Evolutionary conservation across 73 alveolate species (phyloP).

Genomic region (Symbiodinium pilosum): DNA sequence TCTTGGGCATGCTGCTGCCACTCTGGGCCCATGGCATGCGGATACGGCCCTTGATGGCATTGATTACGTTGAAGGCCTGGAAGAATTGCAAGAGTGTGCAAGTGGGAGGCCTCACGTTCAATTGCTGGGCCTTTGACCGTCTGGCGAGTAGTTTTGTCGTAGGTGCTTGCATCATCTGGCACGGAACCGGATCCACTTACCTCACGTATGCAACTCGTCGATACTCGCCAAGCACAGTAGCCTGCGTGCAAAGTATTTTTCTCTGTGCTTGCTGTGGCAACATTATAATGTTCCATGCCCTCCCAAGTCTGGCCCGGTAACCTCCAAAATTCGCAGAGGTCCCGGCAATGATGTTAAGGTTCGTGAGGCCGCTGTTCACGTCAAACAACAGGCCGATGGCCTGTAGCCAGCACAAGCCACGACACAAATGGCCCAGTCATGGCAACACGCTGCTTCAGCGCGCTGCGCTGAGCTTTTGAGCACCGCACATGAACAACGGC

Average conservation of each 20-base stretch:
- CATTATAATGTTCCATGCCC: too few species aligned
- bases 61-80: constrained; percentile 61
- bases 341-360: constrained; percentile 54
- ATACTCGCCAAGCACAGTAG: background rate
- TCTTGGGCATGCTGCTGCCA: background rate
- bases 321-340: background rate
- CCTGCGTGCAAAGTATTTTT: too few species aligned
- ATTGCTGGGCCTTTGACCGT: constrained; percentile 1
- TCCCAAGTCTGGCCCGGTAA: too few species aligned
- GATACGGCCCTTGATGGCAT: constrained; percentile 68
- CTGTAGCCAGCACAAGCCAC: too few species aligned
- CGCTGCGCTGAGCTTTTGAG: too few species aligned
- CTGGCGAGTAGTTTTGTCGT: constrained; percentile 81
- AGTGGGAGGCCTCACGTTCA: too few species aligned
- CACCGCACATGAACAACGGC: constrained; percentile 50
- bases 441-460: too few species aligned
- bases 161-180: constrained; percentile 91
- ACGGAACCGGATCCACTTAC: constrained; percentile 83
- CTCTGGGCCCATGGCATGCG: background rate
- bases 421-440: too few species aligned
- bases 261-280: too few species aligned
- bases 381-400: constrained; percentile 63
- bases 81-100: too few species aligned
- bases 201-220: background rate
- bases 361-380: constrained; percentile 94